Percentiles rank a stretch among this genome's conserved stretches.
Evolutionary conservation across 495 filamentous ascomycete species (phyloP).

Genomic region (Neurospora tetraspora): DNA sequence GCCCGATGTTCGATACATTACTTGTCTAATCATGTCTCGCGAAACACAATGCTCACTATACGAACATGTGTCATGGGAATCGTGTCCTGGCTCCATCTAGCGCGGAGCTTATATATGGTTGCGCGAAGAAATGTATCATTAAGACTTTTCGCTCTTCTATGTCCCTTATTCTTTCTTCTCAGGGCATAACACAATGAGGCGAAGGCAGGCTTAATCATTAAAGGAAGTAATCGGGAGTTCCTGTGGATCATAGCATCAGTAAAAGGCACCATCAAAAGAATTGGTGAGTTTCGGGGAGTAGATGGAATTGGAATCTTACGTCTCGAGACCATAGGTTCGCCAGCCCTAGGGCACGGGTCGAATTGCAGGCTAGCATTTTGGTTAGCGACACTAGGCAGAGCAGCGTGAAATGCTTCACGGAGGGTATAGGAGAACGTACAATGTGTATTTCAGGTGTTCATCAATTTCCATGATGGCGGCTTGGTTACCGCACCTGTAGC

Average conservation of each 20-base stretch:
- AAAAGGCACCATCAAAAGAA: background rate
- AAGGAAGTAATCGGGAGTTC: slow-evolving; percentile 19
- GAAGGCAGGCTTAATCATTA: slow-evolving; percentile 7
- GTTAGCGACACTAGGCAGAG: slow-evolving; percentile 9
- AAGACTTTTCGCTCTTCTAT: background rate
- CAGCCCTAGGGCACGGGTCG: slow-evolving; percentile 93
- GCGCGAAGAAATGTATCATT: background rate
- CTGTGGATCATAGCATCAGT: background rate
- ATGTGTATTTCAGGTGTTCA: slow-evolving; percentile 98
- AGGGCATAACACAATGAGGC: slow-evolving; percentile 1
- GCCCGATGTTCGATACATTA: background rate
- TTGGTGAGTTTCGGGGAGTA: background rate
- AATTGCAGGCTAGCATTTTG: slow-evolving; percentile 75
- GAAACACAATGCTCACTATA: background rate
- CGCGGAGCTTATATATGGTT: background rate
- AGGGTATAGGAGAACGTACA: slow-evolving; percentile 58
- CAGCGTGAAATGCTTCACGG: background rate
- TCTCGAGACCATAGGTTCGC: slow-evolving; percentile 97
- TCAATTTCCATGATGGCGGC: slow-evolving; percentile 99
- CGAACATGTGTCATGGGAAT: background rate
- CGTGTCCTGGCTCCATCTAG: background rate
- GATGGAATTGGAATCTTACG: slow-evolving; percentile 36
- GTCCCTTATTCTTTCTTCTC: background rate
- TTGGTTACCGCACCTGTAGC: slow-evolving; percentile 97
- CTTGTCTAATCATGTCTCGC: background rate